Percentiles rank a stretch among this genome's conserved stretches.
These are phyloP conservation scores for Phaeolepiota aurea DNA, from an alignment of 768 basidiomycete genomes.

Conservation along the genomic window DNA sequence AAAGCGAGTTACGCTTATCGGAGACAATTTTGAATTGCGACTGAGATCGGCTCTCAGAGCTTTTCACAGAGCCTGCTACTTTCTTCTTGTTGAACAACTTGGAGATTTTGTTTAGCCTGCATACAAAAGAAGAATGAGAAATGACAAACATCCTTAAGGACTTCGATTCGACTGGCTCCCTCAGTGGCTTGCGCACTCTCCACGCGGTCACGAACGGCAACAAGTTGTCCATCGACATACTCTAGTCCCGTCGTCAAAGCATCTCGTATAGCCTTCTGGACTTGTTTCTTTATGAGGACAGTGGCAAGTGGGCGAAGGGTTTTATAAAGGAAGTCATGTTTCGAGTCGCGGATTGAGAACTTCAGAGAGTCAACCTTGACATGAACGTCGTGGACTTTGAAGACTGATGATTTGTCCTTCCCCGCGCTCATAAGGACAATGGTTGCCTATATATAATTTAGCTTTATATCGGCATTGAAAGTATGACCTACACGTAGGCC, in stretches of 20 bases:
- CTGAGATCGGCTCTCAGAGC: constrained; percentile 33
- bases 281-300: constrained; percentile 72
- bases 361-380: constrained; percentile 85
- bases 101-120: no score
- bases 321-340: constrained; percentile 87
- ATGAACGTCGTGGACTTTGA: constrained; percentile 61
- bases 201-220: constrained; percentile 78
- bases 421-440: constrained; percentile 45
- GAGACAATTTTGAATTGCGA: constrained; percentile 79
- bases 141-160: constrained; percentile 46
- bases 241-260: constrained; percentile 76
- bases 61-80: constrained; percentile 19
- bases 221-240: constrained; percentile 84
- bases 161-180: constrained; percentile 30
- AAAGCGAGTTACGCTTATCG: constrained; percentile 60
- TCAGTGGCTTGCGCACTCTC: constrained; percentile 41
- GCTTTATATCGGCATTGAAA: neutral
- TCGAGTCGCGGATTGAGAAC: constrained; percentile 86
- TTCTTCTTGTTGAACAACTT: no score
- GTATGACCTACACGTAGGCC: constrained; percentile 56
- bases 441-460: constrained; percentile 29
- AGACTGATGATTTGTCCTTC: constrained; percentile 62
- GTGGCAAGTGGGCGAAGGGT: constrained; percentile 74
- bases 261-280: constrained; percentile 45
- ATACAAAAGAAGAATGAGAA: no score